These are phyloP conservation scores for Ceratocystis ficicola DNA, from an alignment of 2,329 filamentous ascomycete genomes.

Conservation along the genomic window DNA sequence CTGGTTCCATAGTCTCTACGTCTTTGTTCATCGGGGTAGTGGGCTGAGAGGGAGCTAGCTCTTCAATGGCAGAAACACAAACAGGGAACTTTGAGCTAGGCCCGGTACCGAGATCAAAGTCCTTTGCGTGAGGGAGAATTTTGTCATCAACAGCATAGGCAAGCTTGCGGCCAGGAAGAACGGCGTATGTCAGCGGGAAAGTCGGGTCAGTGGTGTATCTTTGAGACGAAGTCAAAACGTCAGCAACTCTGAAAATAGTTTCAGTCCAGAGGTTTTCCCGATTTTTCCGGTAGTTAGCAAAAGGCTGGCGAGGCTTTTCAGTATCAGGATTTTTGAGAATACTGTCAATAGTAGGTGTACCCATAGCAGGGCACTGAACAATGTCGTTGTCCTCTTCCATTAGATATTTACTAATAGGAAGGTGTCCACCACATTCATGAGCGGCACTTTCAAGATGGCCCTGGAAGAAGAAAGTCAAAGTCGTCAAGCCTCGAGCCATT, in stretches of 20 bases:
- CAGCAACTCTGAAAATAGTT: constrained; percentile 18
- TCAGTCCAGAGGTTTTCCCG: constrained; percentile 17
- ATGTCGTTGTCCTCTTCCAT: constrained; percentile 22
- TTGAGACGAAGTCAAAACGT: constrained; percentile 18
- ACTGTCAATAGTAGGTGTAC: constrained; percentile 12
- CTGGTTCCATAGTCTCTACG: neutral
- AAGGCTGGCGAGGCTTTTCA: constrained; percentile 1
- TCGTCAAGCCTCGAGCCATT: constrained; percentile 21
- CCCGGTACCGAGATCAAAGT: constrained; percentile 15
- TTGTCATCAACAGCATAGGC: constrained; percentile 21
- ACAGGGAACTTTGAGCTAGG: constrained; percentile 18
- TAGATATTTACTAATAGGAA: constrained; percentile 21
- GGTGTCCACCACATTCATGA: constrained; percentile 1
- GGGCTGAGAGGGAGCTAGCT: constrained; percentile 7
- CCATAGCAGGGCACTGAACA: constrained; percentile 17
- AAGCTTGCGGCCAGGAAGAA: constrained; percentile 13
- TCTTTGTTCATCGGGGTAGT: neutral
- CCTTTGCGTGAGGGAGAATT: constrained; percentile 15
- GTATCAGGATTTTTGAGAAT: constrained; percentile 12
- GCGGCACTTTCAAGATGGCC: constrained; percentile 17
- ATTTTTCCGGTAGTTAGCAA: constrained; percentile 4
- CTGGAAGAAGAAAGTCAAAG: constrained; percentile 19
- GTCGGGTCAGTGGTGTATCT: constrained; percentile 15
- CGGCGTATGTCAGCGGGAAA: constrained; percentile 20
- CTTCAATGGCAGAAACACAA: constrained; percentile 17